Percentiles rank a stretch among this genome's conserved stretches.
Conservation (phyloP, 2,329 filamentous ascomycete genomes). For the Truncatella angustata region DNA sequence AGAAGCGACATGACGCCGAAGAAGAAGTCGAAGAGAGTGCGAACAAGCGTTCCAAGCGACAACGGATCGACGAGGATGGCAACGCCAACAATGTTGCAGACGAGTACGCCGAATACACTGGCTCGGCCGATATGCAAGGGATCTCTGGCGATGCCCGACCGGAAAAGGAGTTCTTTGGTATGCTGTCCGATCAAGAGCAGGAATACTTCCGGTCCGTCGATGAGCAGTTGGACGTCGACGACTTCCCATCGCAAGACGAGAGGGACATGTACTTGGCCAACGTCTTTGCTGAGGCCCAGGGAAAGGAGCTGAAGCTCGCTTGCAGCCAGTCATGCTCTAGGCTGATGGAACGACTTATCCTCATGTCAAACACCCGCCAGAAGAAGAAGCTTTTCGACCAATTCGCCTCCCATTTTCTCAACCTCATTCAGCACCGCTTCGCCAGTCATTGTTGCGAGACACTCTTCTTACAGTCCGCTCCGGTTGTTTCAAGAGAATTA, state of each 20-base stretch:
- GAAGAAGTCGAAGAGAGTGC: constrained; percentile 15
- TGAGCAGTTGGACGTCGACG: constrained; percentile 84
- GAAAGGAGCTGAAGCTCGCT: constrained; percentile 93
- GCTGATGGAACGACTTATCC: constrained; percentile 86
- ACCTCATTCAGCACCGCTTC: constrained; percentile 91
- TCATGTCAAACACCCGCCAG: constrained; percentile 74
- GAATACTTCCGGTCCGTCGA: constrained; percentile 93
- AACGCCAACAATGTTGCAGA: constrained; percentile 13
- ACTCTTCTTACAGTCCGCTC: constrained; percentile 80
- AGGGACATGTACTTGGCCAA: constrained; percentile 71
- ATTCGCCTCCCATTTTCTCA: constrained; percentile 82
- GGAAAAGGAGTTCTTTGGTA: constrained; percentile 83
- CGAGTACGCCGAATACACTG: constrained; percentile 16
- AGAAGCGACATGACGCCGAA: constrained; percentile 25
- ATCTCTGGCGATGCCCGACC: constrained; percentile 15
- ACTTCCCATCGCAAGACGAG: constrained; percentile 77
- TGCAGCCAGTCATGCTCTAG: constrained; percentile 95
- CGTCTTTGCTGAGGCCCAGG: constrained; percentile 81
- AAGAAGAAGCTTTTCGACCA: constrained; percentile 84
- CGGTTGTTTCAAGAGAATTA: constrained; percentile 73
- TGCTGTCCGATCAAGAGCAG: constrained; percentile 89
- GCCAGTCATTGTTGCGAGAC: constrained; percentile 97
- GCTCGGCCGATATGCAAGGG: constrained; percentile 18
- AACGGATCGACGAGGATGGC: constrained; percentile 22
- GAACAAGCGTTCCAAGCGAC: constrained; percentile 26